These are phyloP conservation scores for Cavenderia fasciculata DNA, from an alignment of 78 protist species.

Conservation along the genomic window DNA sequence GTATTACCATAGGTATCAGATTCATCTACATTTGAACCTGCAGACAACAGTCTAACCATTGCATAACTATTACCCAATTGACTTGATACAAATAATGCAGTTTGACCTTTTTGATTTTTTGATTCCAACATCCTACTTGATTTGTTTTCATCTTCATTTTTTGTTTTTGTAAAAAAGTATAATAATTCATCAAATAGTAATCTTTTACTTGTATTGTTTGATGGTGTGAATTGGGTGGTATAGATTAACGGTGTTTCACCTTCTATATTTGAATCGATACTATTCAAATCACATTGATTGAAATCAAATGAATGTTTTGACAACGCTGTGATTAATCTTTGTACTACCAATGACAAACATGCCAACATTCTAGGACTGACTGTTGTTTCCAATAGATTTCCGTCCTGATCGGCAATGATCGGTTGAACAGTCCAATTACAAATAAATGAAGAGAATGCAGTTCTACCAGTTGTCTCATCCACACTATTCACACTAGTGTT, in stretches of 20 bases:
- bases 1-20: slow-evolving; percentile 25
- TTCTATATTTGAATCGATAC: neutral
- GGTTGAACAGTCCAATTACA: neutral
- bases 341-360: too few relatives aligned
- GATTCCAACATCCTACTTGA: slow-evolving; percentile 1
- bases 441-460: slow-evolving; percentile 29
- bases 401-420: too few relatives aligned
- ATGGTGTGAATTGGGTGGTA: neutral
- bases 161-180: too few relatives aligned
- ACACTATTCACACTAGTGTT: slow-evolving; percentile 17
- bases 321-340: too few relatives aligned
- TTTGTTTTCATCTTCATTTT: neutral
- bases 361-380: too few relatives aligned
- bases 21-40: slow-evolving; percentile 30
- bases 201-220: neutral
- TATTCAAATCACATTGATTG: neutral
- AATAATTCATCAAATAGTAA: too few relatives aligned
- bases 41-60: neutral
- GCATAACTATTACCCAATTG: slow-evolving; percentile 23
- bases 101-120: slow-evolving; percentile 32
- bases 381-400: too few relatives aligned
- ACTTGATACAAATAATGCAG: slow-evolving; percentile 52
- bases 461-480: slow-evolving; percentile 41
- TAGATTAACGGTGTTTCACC: slow-evolving; percentile 37
- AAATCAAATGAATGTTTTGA: slow-evolving; percentile 1